Evolutionary conservation across 2,329 filamentous ascomycete species (phyloP).

Genomic region (Aspergillus pseudoglaucus): DNA sequence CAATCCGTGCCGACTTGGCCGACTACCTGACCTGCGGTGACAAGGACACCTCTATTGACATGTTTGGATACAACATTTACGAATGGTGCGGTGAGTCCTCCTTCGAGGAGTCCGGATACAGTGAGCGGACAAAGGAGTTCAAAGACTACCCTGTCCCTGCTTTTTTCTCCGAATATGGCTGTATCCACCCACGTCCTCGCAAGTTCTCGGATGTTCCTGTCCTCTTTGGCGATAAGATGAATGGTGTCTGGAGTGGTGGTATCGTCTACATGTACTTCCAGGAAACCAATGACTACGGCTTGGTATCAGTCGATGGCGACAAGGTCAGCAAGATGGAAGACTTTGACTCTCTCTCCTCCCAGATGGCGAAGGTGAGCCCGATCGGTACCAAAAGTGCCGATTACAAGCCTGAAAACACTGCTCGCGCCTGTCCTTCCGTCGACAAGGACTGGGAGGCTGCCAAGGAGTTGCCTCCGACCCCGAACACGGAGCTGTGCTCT

Average conservation of each 20-base stretch:
- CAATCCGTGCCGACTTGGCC: conserved; percentile 74
- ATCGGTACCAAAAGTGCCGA: conserved; percentile 56
- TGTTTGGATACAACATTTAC: conserved; percentile 99
- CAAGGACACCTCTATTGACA: conserved; percentile 68
- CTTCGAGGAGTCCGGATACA: conserved; percentile 71
- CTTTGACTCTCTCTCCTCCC: conserved; percentile 64
- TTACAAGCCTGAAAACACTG: conserved; percentile 70
- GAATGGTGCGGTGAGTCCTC: conserved; percentile 91
- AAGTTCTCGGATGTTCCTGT: conserved; percentile 78
- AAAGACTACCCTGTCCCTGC: conserved; percentile 81
- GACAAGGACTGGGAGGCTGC: conserved; percentile 61
- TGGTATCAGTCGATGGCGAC: conserved; percentile 57
- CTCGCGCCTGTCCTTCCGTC: conserved; percentile 63
- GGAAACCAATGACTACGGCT: conserved; percentile 76
- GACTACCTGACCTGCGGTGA: conserved; percentile 90
- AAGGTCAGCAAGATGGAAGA: conserved; percentile 63
- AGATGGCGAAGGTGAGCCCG: conserved; percentile 63
- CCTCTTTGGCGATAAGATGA: conserved; percentile 78
- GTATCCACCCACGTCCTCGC: conserved; percentile 69
- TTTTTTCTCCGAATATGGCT: conserved; percentile 99
- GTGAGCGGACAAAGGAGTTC: conserved; percentile 79
- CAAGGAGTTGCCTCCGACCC: conserved; percentile 68
- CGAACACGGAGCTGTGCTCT: conserved; percentile 69
- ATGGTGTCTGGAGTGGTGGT: conserved; percentile 80
- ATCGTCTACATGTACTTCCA: conserved; percentile 99